Evolutionary conservation across 139 green algal genomes (phyloP).

Genomic region (Picochlorum sp.): DNA sequence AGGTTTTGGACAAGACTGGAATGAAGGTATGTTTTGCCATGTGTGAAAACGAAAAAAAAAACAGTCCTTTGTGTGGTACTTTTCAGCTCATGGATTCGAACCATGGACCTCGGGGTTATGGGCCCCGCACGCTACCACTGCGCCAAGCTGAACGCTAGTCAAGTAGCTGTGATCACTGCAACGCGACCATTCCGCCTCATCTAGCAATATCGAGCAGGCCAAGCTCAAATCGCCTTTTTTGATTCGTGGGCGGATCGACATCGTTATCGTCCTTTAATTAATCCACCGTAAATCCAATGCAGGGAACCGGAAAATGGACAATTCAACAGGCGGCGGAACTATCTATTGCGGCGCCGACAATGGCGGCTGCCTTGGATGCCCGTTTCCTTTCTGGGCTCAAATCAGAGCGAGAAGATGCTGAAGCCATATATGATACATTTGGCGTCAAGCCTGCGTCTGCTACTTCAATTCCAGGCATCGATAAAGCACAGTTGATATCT

Average conservation of each 20-base stretch:
- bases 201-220: too few species aligned
- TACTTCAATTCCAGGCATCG: conserved; percentile 30
- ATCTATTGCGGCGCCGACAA: conserved; percentile 82
- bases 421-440: conserved; percentile 39
- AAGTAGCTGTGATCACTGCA: too few species aligned
- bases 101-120: conserved; percentile 14
- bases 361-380: conserved; percentile 85
- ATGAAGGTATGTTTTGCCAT: conserved; percentile 66
- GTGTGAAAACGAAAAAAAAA: not conserved
- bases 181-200: too few species aligned
- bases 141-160: conserved; percentile 14
- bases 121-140: conserved; percentile 13
- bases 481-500: conserved; percentile 81
- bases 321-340: conserved; percentile 98
- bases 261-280: not conserved
- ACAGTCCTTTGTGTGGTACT: too few species aligned
- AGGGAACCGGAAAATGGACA: conserved; percentile 91
- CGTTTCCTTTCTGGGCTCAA: conserved; percentile 86
- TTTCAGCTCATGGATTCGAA: conserved; percentile 14
- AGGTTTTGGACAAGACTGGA: conserved; percentile 96
- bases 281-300: too few species aligned
- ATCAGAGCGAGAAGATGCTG: conserved; percentile 73
- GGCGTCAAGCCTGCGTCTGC: conserved; percentile 15
- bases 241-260: not conserved
- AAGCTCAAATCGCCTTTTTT: too few species aligned